Evolutionary conservation across 352 stramenopile genomes (phyloP).

Genomic region (Phytophthora chlamydospora): DNA sequence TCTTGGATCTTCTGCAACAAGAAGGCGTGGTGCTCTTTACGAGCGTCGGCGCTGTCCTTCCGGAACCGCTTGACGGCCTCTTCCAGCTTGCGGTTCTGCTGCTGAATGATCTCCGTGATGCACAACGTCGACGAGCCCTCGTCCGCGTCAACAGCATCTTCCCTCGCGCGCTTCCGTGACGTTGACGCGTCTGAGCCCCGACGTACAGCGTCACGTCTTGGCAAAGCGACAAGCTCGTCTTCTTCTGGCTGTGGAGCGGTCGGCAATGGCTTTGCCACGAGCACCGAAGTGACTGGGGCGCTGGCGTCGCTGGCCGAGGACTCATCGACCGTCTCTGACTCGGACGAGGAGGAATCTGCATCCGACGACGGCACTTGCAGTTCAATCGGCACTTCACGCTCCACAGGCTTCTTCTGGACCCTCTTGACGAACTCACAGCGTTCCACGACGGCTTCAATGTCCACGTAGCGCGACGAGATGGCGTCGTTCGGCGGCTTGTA

Average conservation of each 20-base stretch:
- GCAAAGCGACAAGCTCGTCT: conserved; percentile 1
- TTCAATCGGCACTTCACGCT: conserved; percentile 4
- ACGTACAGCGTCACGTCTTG: conserved; percentile 10
- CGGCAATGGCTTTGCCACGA: conserved; percentile 6
- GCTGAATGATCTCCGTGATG: conserved; percentile 46
- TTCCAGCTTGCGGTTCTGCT: conserved; percentile 42
- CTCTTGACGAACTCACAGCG: conserved; percentile 30
- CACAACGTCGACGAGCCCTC: conserved; percentile 32
- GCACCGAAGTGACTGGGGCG: background rate
- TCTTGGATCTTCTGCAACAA: conserved; percentile 45
- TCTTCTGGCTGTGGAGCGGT: conserved; percentile 6
- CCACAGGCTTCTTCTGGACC: conserved; percentile 7
- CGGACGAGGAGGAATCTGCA: conserved; percentile 25
- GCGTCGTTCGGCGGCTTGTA: conserved; percentile 41
- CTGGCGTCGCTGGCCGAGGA: conserved; percentile 27
- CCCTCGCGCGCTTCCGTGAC: conserved; percentile 28
- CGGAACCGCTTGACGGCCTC: conserved; percentile 45
- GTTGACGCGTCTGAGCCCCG: conserved; percentile 4
- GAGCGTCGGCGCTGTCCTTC: conserved; percentile 40
- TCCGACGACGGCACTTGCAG: conserved; percentile 21
- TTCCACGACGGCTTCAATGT: conserved; percentile 44
- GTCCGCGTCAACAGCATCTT: background rate
- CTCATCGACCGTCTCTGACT: conserved; percentile 23
- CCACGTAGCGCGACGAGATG: conserved; percentile 40
- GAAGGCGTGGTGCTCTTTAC: conserved; percentile 45